phyloP scores from a whole-genome alignment of 1,139 yeast genomes.

The Debaryomyces psychrophilus region DNA sequence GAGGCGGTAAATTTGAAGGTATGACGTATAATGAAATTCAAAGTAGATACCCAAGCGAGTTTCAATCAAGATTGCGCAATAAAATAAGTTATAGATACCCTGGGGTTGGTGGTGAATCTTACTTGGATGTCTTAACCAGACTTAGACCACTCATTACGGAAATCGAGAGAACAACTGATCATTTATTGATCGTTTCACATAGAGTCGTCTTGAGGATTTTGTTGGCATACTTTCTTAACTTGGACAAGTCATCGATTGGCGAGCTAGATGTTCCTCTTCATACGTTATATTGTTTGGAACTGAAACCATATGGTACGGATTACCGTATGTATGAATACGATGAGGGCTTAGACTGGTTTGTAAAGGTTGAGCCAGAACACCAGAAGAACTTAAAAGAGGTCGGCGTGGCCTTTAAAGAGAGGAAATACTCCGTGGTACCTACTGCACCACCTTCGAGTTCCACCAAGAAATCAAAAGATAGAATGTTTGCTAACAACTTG shows the following conservation, averaged over 20 bases:
- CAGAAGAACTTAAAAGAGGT: constrained; percentile 64
- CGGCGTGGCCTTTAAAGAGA: constrained; percentile 64
- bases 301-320: constrained; percentile 93
- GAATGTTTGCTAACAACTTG: constrained; percentile 1
- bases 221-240: constrained; percentile 84
- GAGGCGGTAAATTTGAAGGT: constrained; percentile 92
- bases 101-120: constrained; percentile 97
- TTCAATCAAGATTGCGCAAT: constrained; percentile 69
- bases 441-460: constrained; percentile 59
- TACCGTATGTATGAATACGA: constrained; percentile 88
- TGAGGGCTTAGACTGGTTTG: constrained; percentile 77
- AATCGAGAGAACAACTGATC: constrained; percentile 88
- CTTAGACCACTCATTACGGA: constrained; percentile 90
- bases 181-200: constrained; percentile 80
- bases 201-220: constrained; percentile 88
- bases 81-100: constrained; percentile 88
- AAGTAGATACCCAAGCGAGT: constrained; percentile 72
- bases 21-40: constrained; percentile 83
- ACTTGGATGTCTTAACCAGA: constrained; percentile 88
- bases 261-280: constrained; percentile 93
- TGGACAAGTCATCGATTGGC: constrained; percentile 80
- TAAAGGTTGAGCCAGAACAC: constrained; percentile 68
- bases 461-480: constrained; percentile 10
- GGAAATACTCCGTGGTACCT: constrained; percentile 73
- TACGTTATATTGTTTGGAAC: constrained; percentile 85